Evolutionary conservation across 129 eudicot species (phyloP), one percentile per base, ranked within the genome.

Genomic region (Tagetes patula): DNA sequence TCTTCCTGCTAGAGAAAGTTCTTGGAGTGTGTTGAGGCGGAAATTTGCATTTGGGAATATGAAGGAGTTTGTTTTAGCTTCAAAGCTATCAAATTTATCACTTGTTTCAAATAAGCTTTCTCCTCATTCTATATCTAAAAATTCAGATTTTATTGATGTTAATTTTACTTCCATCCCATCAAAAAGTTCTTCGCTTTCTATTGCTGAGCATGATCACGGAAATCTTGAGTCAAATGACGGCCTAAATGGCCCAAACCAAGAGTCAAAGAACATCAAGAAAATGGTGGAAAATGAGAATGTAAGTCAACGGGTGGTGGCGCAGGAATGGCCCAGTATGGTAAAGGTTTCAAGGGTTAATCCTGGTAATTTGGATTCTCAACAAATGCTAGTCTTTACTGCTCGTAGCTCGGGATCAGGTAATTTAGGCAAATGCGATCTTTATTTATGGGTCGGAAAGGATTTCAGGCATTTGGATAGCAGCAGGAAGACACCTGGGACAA

Each of bases 1-100:
- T 73, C 84, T 88, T 67, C 97, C 97, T 60, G 95, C 80, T 3
- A 85, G 97, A 76, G 96, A 91, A 69, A 91, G 81, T 79, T 69
- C 82, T 79, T 91, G 96, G 97, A 86, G 87, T 74, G 77, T 49
- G 32, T 73, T 89, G 56, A 89, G 91, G 58, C 86, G 91, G 8
- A 89, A 89, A 65, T 86, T 80, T 80, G 84, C 86, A 1, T 73
- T 78, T 30, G 85, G 89, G 43, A 87, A 72, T 76, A 84, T 89
- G 91, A 86, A 86, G 76, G 96, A 89, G 58, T 89, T 89, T 76
- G 89, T 77, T 65, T 75, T 83, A 67, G 82, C 84, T 80, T 76
- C 88, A n/a, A 84, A 84, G 77, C 75, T 84, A 33, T 84, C 89
- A 32, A 81, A 79, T 65, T 56, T 84, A 80, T 80, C 92, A 56